phyloP scores from a whole-genome alignment of 306 rosid species.

The Acmispon strigosus region DNA sequence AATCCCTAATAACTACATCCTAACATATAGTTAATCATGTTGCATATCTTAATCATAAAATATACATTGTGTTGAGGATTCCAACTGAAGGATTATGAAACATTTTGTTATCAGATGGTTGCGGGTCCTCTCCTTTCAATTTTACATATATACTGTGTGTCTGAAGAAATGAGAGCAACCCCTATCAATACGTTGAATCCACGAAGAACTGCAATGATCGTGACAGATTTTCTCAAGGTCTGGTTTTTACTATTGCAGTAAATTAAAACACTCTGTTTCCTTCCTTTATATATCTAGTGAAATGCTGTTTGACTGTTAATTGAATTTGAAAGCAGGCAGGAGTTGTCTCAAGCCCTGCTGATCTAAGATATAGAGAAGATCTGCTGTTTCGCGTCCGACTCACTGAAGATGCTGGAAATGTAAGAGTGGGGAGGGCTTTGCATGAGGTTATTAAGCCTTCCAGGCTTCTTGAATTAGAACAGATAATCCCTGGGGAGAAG shows the following conservation, averaged over 20 bases:
- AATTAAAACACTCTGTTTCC: background rate
- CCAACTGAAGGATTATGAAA: slow-evolving; percentile 25
- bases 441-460: slow-evolving; percentile 69
- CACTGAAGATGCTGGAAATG: slow-evolving; percentile 74
- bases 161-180: slow-evolving; percentile 89
- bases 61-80: slow-evolving; percentile 8
- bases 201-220: slow-evolving; percentile 83
- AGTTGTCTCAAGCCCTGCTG: slow-evolving; percentile 73
- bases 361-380: slow-evolving; percentile 80
- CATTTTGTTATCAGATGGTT: slow-evolving; percentile 48
- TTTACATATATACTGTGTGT: slow-evolving; percentile 63
- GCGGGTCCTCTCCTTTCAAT: slow-evolving; percentile 73
- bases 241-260: background rate
- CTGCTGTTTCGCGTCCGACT: slow-evolving; percentile 59
- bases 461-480: slow-evolving; percentile 47
- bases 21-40: slow-evolving; percentile 4
- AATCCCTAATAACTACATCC: too few species aligned
- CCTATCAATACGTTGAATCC: slow-evolving; percentile 90
- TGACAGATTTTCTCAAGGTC: slow-evolving; percentile 80
- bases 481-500: slow-evolving; percentile 63
- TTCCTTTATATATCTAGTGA: background rate
- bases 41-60: background rate
- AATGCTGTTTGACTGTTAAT: background rate
- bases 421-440: slow-evolving; percentile 66
- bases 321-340: slow-evolving; percentile 46